phyloP scores from a whole-genome alignment of 1,284 basidiomycete genomes.

The Leccinum fallax region DNA sequence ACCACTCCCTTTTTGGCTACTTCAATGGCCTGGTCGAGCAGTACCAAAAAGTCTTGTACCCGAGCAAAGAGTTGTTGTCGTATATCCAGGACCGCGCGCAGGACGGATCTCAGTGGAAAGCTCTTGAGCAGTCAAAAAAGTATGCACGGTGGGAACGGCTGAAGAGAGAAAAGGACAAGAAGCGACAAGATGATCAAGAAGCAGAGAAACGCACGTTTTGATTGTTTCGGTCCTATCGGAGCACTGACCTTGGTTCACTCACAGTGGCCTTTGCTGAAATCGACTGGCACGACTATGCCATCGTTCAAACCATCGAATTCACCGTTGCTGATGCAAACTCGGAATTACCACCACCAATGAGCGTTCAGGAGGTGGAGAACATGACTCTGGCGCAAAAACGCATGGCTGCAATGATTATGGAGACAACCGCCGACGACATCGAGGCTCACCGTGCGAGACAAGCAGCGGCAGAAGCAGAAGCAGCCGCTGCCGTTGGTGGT shows the following conservation, averaged over 20 bases:
- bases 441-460: conserved; percentile 79
- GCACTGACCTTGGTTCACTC: conserved; percentile 15
- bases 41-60: conserved; percentile 90
- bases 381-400: conserved; percentile 98
- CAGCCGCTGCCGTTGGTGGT: conserved; percentile 67
- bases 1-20: conserved; percentile 93
- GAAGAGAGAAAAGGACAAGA: conserved; percentile 84
- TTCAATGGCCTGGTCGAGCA: conserved; percentile 98
- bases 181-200: conserved; percentile 87
- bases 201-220: conserved; percentile 71
- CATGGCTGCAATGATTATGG: conserved; percentile 99
- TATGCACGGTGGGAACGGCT: conserved; percentile 90
- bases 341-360: conserved; percentile 95
- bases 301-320: conserved; percentile 98
- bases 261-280: conserved; percentile 92
- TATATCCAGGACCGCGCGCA: conserved; percentile 66
- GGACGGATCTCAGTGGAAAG: conserved; percentile 66
- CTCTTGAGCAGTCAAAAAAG: conserved; percentile 75
- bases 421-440: conserved; percentile 83
- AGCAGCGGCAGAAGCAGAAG: conserved; percentile 78
- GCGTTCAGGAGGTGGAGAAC: conserved; percentile 90
- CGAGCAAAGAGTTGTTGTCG: conserved; percentile 75
- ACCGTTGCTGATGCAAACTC: conserved; percentile 90
- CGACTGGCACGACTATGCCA: conserved; percentile 99
- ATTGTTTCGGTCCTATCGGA: conserved; percentile 3